These are phyloP conservation scores for Skeletonema costatum DNA, from an alignment of 108 stramenopile species.

Conservation along the genomic window DNA sequence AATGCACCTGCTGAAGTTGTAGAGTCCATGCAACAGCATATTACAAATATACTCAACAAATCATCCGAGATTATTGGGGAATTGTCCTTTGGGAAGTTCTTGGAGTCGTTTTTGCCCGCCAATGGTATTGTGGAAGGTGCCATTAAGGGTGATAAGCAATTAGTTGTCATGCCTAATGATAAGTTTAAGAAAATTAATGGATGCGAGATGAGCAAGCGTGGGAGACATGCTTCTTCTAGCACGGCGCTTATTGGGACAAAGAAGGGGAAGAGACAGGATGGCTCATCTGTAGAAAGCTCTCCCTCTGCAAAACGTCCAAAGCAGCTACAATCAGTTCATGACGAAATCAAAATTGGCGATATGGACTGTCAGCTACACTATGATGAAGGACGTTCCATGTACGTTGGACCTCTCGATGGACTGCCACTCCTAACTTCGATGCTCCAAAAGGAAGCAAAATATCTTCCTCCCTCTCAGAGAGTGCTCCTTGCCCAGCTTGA, in stretches of 20 bases:
- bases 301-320: background rate
- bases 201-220: constrained; percentile 8
- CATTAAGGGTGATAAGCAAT: background rate
- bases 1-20: background rate
- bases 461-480: constrained; percentile 9
- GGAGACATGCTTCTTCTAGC: background rate
- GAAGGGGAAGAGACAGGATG: background rate
- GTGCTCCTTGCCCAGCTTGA: constrained; percentile 18
- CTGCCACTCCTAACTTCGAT: constrained; percentile 20
- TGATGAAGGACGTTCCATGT: constrained; percentile 13
- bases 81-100: constrained; percentile 3
- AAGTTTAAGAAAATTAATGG: constrained; percentile 2
- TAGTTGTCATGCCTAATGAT: constrained; percentile 7
- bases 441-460: constrained; percentile 1
- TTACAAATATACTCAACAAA: background rate
- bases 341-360: constrained; percentile 18
- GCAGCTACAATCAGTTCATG: background rate
- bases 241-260: background rate
- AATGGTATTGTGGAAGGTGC: constrained; percentile 11
- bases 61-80: background rate
- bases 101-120: background rate
- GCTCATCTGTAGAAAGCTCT: background rate
- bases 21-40: background rate
- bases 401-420: constrained; percentile 22
- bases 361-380: constrained; percentile 26